Evolutionary conservation across 139 green algal genomes (phyloP).

Genomic region (Pleodorina starrii): DNA sequence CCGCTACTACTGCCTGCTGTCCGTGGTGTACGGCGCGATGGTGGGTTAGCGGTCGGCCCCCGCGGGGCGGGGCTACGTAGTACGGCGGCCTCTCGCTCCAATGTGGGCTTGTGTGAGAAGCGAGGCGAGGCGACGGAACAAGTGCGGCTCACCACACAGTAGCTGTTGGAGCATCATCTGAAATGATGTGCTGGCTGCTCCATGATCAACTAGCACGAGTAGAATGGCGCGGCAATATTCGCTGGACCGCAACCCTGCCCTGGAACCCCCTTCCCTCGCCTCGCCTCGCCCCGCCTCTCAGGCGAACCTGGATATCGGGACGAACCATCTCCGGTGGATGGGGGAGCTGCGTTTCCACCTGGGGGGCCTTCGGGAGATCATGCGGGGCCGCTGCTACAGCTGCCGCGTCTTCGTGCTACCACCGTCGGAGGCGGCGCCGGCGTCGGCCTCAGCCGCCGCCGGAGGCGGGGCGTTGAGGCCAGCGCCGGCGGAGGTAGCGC

Average conservation of each 20-base stretch:
- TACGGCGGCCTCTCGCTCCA: too few relatives aligned
- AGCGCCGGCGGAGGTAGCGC: background rate
- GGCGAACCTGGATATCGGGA: slow-evolving; percentile 85
- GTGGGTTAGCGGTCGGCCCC: slow-evolving; percentile 15
- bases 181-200: too few relatives aligned
- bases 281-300: too few relatives aligned
- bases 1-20: slow-evolving; percentile 77
- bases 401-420: slow-evolving; percentile 26
- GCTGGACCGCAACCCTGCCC: too few relatives aligned
- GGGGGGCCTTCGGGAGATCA: slow-evolving; percentile 76
- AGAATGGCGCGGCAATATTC: too few relatives aligned
- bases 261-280: background rate
- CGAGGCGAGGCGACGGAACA: too few relatives aligned
- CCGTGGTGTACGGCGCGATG: slow-evolving; percentile 79
- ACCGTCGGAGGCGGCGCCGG: background rate
- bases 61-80: too few relatives aligned
- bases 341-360: slow-evolving; percentile 79
- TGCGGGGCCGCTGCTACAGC: slow-evolving; percentile 56
- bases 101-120: too few relatives aligned
- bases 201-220: too few relatives aligned
- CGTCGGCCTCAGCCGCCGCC: background rate
- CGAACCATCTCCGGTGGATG: slow-evolving; percentile 86
- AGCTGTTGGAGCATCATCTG: too few relatives aligned
- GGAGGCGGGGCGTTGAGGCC: background rate
- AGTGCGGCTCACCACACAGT: too few relatives aligned